A percentile compares a stretch with the other conserved stretches of the same genome.
Conservation (phyloP, 805 yeast species). For the Saccharomycopsis lassenensis region DNA sequence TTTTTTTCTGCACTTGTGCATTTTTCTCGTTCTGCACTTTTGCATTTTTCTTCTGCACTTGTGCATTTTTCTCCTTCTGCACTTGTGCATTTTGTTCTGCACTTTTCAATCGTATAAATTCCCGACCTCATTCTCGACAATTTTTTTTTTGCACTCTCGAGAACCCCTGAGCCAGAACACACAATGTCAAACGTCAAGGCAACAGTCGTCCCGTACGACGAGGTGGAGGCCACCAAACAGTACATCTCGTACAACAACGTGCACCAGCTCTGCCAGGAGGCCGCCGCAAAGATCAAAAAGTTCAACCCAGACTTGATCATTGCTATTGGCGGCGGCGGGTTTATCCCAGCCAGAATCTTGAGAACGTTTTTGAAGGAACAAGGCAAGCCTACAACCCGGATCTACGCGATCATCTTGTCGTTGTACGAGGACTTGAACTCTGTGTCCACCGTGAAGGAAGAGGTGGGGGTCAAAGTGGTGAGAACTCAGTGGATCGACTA, state of each 20-base stretch:
- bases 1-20: too few species aligned
- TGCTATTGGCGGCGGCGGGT: constrained; percentile 97
- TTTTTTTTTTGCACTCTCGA: too few species aligned
- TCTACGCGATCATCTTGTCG: constrained; percentile 90
- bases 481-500: constrained; percentile 83
- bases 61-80: too few species aligned
- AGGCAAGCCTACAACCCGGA: constrained; percentile 80
- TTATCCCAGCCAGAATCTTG: constrained; percentile 93
- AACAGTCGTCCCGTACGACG: constrained; percentile 15
- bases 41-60: too few species aligned
- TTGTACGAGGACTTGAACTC: constrained; percentile 75
- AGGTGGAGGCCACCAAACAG: constrained; percentile 35
- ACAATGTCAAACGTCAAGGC: constrained; percentile 4
- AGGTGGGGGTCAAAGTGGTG: constrained; percentile 54
- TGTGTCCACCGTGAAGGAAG: constrained; percentile 44
- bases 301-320: constrained; percentile 85
- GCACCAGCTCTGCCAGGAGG: constrained; percentile 59
- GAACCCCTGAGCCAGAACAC: too few species aligned
- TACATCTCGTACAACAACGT: constrained; percentile 75
- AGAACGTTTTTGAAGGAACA: constrained; percentile 85
- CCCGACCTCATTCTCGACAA: too few species aligned
- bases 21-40: too few species aligned
- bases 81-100: too few species aligned
- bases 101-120: too few species aligned
- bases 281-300: constrained; percentile 49